A percentile compares a stretch with the other conserved stretches of the same genome.
phyloP scores from a whole-genome alignment of 2,329 filamentous ascomycete genomes.

The Sporothrix globosa region DNA sequence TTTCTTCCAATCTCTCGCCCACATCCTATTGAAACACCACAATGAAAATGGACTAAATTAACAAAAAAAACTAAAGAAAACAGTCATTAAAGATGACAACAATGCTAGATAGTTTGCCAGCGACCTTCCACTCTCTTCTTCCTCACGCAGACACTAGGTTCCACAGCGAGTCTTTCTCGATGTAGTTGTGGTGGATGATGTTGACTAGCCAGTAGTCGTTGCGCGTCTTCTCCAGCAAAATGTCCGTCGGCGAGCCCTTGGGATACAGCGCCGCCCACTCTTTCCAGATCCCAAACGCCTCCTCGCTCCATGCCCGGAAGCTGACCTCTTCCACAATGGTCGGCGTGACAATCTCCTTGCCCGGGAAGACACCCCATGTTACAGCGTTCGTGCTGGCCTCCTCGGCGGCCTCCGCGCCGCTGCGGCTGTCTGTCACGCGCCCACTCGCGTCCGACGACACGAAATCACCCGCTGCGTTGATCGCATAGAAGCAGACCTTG shows the following conservation, averaged over 20 bases:
- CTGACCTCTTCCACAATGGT: slow-evolving; percentile 98
- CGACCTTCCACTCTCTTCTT: neutral
- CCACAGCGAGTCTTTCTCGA: slow-evolving; percentile 74
- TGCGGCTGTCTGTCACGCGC: slow-evolving; percentile 40
- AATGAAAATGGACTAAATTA: neutral
- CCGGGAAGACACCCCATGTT: slow-evolving; percentile 98
- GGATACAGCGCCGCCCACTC: slow-evolving; percentile 92
- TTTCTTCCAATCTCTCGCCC: neutral
- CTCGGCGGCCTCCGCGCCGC: slow-evolving; percentile 37
- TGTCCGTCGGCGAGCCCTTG: slow-evolving; percentile 70
- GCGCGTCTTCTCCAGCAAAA: slow-evolving; percentile 68
- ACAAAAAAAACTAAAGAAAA: neutral
- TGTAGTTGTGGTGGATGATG: slow-evolving; percentile 78
- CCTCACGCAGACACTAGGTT: slow-evolving; percentile 53
- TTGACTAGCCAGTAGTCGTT: slow-evolving; percentile 87
- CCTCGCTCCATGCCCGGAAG: slow-evolving; percentile 95
- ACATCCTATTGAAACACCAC: neutral
- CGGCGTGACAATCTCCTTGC: slow-evolving; percentile 97
- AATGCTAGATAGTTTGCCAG: neutral
- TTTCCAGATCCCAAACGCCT: slow-evolving; percentile 92
- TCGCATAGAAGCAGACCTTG: slow-evolving; percentile 83
- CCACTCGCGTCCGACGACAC: slow-evolving; percentile 64
- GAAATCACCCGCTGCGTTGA: slow-evolving; percentile 77
- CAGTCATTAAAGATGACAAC: neutral
- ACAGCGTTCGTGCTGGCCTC: slow-evolving; percentile 80